Evolutionary conservation across 2,329 filamentous ascomycete genomes (phyloP).

Genomic region (Leptographium procerum): DNA sequence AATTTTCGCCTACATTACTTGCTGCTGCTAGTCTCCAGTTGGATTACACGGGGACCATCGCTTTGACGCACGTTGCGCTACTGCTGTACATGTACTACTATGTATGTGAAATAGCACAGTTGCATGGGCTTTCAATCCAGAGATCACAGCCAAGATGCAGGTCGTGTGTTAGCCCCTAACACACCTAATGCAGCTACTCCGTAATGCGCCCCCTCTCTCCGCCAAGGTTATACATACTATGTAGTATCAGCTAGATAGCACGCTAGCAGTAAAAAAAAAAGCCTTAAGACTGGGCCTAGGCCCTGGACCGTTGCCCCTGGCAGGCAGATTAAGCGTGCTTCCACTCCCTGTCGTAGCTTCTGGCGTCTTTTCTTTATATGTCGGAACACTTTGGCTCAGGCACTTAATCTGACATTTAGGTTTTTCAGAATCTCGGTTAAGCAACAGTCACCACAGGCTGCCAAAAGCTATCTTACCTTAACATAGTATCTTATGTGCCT

Average conservation of each 20-base stretch:
- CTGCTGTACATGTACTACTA: too few relatives aligned
- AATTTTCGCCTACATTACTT: not conserved
- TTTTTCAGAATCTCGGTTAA: not conserved
- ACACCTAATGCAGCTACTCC: not conserved
- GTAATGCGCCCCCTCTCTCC: not conserved
- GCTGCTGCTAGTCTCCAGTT: not conserved
- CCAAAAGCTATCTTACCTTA: too few relatives aligned
- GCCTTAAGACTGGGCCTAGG: not conserved
- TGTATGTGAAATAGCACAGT: too few relatives aligned
- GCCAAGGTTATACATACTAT: not conserved
- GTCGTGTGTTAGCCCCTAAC: not conserved
- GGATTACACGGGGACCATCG: not conserved
- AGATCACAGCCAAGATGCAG: not conserved
- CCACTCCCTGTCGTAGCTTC: not conserved
- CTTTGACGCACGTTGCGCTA: not conserved
- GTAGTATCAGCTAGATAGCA: not conserved
- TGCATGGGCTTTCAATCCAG: not conserved
- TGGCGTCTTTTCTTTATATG: too few relatives aligned
- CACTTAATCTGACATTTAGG: not conserved
- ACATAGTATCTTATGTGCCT: too few relatives aligned
- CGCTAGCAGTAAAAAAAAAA: not conserved
- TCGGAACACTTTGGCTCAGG: not conserved
- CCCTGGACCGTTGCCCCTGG: not conserved
- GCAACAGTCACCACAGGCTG: too few relatives aligned
- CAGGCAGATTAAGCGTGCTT: not conserved